These are phyloP conservation scores for Penicillium argentinense DNA, from an alignment of 495 filamentous ascomycete species.

Conservation along the genomic window DNA sequence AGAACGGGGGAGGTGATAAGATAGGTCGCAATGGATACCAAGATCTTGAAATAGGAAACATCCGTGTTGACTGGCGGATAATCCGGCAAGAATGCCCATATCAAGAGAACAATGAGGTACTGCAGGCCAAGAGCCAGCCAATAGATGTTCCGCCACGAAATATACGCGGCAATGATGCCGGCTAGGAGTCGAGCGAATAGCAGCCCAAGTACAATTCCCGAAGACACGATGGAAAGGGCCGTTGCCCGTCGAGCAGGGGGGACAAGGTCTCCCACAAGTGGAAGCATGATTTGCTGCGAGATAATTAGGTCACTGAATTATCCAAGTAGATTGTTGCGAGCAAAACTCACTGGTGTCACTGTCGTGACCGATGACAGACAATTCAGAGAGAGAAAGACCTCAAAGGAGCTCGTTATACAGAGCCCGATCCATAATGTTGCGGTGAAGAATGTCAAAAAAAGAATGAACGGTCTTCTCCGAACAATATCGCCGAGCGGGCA, in stretches of 20 bases:
- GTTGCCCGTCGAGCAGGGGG: constrained; percentile 66
- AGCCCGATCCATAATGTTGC: constrained; percentile 66
- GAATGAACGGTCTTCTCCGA: constrained; percentile 65
- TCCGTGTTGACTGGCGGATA: constrained; percentile 72
- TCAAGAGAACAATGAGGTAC: constrained; percentile 60
- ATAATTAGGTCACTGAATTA: no score
- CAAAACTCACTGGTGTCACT: constrained; percentile 61
- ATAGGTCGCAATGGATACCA: constrained; percentile 62
- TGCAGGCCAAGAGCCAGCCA: constrained; percentile 78
- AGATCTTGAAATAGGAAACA: constrained; percentile 60
- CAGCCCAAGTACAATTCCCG: constrained; percentile 74
- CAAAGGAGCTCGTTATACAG: constrained; percentile 66
- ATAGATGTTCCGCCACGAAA: constrained; percentile 74
- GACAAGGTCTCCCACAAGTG: constrained; percentile 78
- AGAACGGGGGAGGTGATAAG: constrained; percentile 64
- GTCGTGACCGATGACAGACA: constrained; percentile 73
- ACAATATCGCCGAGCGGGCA: constrained; percentile 80
- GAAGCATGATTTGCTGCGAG: constrained; percentile 72
- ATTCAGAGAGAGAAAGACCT: constrained; percentile 64
- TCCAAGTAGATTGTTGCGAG: no score
- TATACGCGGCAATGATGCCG: constrained; percentile 70
- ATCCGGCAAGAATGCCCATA: constrained; percentile 78
- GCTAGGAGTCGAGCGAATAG: constrained; percentile 76
- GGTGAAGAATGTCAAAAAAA: constrained; percentile 64
- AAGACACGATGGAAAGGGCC: constrained; percentile 70